Percentiles rank a stretch among this genome's conserved stretches.
phyloP scores from a whole-genome alignment of 495 filamentous ascomycete species.

The Xylaria flabelliformis region DNA sequence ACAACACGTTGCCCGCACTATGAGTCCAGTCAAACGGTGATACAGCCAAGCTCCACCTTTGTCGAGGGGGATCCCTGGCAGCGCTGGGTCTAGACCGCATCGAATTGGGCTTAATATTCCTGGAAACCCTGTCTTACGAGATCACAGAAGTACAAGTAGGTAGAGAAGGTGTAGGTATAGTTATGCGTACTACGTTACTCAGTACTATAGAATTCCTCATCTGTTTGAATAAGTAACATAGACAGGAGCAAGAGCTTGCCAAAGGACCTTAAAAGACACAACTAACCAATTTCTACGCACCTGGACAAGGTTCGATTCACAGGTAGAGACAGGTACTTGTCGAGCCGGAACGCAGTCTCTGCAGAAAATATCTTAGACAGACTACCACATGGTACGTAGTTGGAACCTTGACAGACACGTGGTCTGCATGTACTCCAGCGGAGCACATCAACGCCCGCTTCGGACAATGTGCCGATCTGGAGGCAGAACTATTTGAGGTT shows the following conservation, averaged over 20 bases:
- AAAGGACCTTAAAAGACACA: neutral
- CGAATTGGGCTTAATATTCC: constrained; percentile 10
- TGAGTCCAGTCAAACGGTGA: neutral
- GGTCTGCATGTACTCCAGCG: constrained; percentile 20
- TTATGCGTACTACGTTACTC: neutral
- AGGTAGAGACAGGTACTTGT: neutral
- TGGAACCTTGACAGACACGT: constrained; percentile 21
- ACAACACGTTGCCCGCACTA: constrained; percentile 4
- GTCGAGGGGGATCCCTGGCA: constrained; percentile 15
- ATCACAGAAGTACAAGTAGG: neutral
- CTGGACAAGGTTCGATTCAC: neutral
- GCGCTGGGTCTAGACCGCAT: constrained; percentile 23
- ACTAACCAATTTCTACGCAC: neutral
- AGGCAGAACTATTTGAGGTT: neutral
- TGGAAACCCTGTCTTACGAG: neutral
- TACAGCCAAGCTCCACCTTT: constrained; percentile 18
- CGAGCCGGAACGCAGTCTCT: neutral
- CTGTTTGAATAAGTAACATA: neutral
- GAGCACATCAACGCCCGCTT: constrained; percentile 9
- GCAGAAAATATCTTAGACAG: neutral
- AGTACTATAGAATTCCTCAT: neutral
- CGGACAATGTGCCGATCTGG: constrained; percentile 14
- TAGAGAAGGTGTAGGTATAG: neutral
- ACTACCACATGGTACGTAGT: neutral
- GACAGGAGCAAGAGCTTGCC: neutral